A percentile compares a stretch with the other conserved stretches of the same genome.
Evolutionary conservation across 768 basidiomycete genomes (phyloP).

Genomic region (Lactifluus piperatus): DNA sequence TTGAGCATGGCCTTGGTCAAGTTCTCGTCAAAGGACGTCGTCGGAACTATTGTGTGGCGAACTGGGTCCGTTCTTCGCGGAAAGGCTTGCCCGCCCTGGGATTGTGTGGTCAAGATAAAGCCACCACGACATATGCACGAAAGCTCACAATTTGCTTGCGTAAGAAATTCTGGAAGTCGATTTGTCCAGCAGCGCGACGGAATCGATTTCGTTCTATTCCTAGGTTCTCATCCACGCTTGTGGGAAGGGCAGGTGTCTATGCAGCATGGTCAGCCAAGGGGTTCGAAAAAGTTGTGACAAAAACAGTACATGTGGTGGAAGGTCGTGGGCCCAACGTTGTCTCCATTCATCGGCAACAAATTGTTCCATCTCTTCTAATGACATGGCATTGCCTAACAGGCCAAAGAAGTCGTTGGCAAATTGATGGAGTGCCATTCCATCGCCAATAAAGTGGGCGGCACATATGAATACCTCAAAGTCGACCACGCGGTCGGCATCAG

Average conservation of each 20-base stretch:
- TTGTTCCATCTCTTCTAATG: conserved; percentile 26
- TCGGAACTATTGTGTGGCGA: conserved; percentile 62
- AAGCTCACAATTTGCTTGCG: conserved; percentile 26
- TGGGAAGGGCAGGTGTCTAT: conserved; percentile 12
- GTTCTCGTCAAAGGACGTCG: conserved; percentile 45
- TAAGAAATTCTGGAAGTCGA: conserved; percentile 28
- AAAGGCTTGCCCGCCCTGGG: conserved; percentile 70
- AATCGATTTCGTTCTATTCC: conserved; percentile 21
- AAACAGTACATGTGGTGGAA: conserved; percentile 14
- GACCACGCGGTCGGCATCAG: conserved; percentile 17
- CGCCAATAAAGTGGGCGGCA: conserved; percentile 75
- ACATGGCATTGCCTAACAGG: conserved; percentile 38
- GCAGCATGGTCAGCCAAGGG: not conserved
- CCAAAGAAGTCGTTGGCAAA: conserved; percentile 75
- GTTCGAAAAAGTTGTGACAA: not conserved
- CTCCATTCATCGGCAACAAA: conserved; percentile 30
- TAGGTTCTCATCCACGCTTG: conserved; percentile 27
- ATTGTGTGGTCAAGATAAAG: not conserved
- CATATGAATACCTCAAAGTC: conserved; percentile 62
- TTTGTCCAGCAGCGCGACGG: conserved; percentile 25
- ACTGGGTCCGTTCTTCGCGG: conserved; percentile 37
- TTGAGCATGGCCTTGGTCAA: conserved; percentile 56
- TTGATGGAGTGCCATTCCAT: conserved; percentile 80
- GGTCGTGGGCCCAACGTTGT: conserved; percentile 23
- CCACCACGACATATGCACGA: not conserved